Conservation (phyloP, 352 stramenopile species). For the Thraustochytrium striatum region DNA sequence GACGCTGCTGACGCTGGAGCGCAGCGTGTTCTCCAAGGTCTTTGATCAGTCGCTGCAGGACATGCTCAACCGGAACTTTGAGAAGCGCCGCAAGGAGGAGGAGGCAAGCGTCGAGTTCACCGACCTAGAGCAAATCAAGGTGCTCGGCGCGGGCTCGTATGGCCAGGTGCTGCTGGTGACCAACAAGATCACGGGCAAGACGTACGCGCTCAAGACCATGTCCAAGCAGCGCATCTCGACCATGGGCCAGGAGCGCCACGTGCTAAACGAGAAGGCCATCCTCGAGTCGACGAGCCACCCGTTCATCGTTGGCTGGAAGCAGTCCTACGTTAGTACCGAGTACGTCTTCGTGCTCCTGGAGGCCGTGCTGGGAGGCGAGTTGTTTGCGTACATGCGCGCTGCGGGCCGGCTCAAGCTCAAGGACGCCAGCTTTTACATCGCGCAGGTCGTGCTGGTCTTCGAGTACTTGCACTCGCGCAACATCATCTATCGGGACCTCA, state of each 20-base stretch:
- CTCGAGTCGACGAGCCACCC: conserved; percentile 67
- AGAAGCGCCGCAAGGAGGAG: conserved; percentile 29
- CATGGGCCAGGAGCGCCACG: conserved; percentile 80
- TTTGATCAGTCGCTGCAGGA: conserved; percentile 45
- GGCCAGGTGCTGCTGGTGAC: conserved; percentile 80
- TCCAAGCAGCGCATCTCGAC: conserved; percentile 86
- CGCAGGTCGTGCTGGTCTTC: conserved; percentile 70
- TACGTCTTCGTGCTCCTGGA: conserved; percentile 90
- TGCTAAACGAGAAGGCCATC: conserved; percentile 87
- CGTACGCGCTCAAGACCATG: conserved; percentile 82
- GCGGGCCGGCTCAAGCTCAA: conserved; percentile 26
- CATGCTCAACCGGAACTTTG: conserved; percentile 34
- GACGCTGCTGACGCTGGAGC: conserved; percentile 21
- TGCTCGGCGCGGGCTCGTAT: conserved; percentile 87
- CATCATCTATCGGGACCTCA: conserved; percentile 71
- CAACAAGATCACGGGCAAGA: conserved; percentile 56
- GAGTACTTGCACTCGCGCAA: conserved; percentile 73
- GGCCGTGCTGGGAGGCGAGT: conserved; percentile 80
- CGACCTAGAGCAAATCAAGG: conserved; percentile 23
- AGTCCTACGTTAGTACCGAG: conserved; percentile 80
- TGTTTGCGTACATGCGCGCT: conserved; percentile 76
- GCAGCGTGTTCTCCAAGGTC: conserved; percentile 4
- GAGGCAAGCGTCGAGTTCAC: conserved; percentile 33
- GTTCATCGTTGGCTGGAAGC: conserved; percentile 83
- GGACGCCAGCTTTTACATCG: conserved; percentile 52